Base-by-base conservation (phyloP, 2,329 filamentous ascomycete species). In the Nemania serpens region DNA sequence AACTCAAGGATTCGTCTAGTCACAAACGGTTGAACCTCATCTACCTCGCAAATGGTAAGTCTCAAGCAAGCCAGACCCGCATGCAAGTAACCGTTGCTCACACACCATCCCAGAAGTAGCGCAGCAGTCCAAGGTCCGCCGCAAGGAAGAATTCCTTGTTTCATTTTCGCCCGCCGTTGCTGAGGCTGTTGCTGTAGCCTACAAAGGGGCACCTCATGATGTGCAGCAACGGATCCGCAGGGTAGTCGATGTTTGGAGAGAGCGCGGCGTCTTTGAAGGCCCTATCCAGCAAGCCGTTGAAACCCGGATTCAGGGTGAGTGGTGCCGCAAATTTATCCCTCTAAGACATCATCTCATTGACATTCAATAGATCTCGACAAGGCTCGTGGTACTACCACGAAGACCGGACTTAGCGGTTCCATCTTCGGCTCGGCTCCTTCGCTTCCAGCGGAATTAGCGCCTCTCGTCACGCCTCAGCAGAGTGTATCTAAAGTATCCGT, bases 201-300 rank as follows among this genome's bases (percentile, higher is more conserved):
- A 98, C 75, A 96, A 94, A 76, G 92, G 93, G 62, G 89, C 93
- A 1, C 87, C 91, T 7, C 84, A 87, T 39, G 94, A 99, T 53
- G 87, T 97, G 29, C 95, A 98, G 74, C 84, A 86, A 60, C 97
- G 97, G 75, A 81, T 99, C 39, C 85, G 90, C 62, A 86, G 95
- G 34, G 94, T 98, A 0, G 86, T 98, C 2, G 94, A 98, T 71
- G 95, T 99, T 17, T 99, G 95, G 95, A 89, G 89, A 72, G 88
- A 94, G 70, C 84, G 95, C 37, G 79, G 81, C 54, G 95, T 99
- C 47, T 99, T 99, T 70, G 91, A 96, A 63, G 75, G 75, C 1
- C 85, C 89, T 0, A 91, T 97, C 50, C 89, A 97, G 73, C 86
- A 88, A 58, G 89, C 90, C 1, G 87, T 97, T 54, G 94, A 98